Conservation (phyloP, 352 stramenopile species). For the Phytophthora colocasiae region DNA sequence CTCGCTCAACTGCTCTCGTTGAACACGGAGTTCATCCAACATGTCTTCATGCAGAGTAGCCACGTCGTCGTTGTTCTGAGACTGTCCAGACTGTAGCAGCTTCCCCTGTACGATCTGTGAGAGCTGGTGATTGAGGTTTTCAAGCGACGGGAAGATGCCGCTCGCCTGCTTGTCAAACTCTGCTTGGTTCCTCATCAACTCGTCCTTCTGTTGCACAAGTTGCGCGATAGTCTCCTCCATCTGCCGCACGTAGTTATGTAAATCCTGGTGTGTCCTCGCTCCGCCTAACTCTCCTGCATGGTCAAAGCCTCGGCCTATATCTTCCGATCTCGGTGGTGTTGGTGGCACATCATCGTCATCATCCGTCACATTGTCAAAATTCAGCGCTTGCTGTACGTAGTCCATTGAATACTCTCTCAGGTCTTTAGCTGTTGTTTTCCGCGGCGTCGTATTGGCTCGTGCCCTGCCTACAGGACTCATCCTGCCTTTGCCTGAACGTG, state of each 20-base stretch:
- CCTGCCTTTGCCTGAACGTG: slow-evolving; percentile 12
- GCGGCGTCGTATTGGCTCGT: slow-evolving; percentile 42
- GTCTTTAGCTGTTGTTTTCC: slow-evolving; percentile 61
- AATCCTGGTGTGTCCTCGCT: slow-evolving; percentile 48
- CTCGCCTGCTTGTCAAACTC: slow-evolving; percentile 89
- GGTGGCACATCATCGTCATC: slow-evolving; percentile 42
- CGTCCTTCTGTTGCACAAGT: slow-evolving; percentile 80
- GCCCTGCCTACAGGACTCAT: slow-evolving; percentile 39
- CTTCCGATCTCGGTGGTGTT: slow-evolving; percentile 15
- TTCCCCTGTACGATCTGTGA: slow-evolving; percentile 82
- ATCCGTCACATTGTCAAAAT: slow-evolving; percentile 69
- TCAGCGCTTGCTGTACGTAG: slow-evolving; percentile 76
- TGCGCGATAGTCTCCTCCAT: slow-evolving; percentile 85
- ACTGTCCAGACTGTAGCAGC: slow-evolving; percentile 47
- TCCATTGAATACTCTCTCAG: slow-evolving; percentile 74
- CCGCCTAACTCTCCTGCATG: slow-evolving; percentile 32
- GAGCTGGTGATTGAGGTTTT: slow-evolving; percentile 81
- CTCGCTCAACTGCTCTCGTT: slow-evolving; percentile 77
- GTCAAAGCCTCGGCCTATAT: slow-evolving; percentile 22
- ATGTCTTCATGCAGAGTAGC: slow-evolving; percentile 72
- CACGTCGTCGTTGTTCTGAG: slow-evolving; percentile 69
- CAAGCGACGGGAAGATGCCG: slow-evolving; percentile 81
- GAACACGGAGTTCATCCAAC: slow-evolving; percentile 73
- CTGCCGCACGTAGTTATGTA: slow-evolving; percentile 79
- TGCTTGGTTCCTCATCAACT: slow-evolving; percentile 74